Evolutionary conservation across 768 basidiomycete genomes (phyloP), one percentile per base, ranked within the genome.

Genomic region (Rhodotorula sphaerocarpa): DNA sequence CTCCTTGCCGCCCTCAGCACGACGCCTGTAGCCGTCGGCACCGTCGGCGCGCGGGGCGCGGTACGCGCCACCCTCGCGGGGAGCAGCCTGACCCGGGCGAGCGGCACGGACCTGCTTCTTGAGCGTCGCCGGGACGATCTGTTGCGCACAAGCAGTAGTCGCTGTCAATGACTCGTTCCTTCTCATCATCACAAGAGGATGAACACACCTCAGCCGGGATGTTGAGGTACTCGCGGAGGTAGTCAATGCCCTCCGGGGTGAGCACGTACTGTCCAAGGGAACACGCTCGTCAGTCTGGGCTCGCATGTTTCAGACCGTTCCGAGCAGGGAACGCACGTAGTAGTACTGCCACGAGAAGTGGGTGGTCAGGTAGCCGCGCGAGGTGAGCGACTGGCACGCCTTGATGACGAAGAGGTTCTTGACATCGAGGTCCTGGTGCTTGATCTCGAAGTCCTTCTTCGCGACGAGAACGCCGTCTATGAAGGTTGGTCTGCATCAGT

Each of bases 281-380:
- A n/a, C 3, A 16, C 50, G 11, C 11, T 10, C 7, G 34, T 51
- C 34, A 51, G 50, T n/a, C 0, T 12, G 31, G 15, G 16, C 47
- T 28, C 27, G 14, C 15, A 39, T 39, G 36, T 34, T n/a, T 28
- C 3, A 28, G 39, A 30, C 6, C 28, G 23, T 9, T 1, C 12
- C 31, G 20, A n/a, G 21, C 12, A 25, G 2, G 3, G 14, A 21
- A 52, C 63, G 34, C 28, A 69, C 67, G 78, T 97, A 99, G 79
- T 95, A 99, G 82, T 84, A 95, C 75, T 96, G 91, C 95, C 95
- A 99, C 52, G 87, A 90, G 82, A 97, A 97, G 76, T 90, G 93
- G 71, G 95, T 99, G 84, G 96, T 96, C 80, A 97, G 90, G 77
- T 80, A 84, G 59, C 93, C 92, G 72, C 78, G 80, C 59, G 83